These are phyloP conservation scores for Lodderomyces beijingensis DNA, from an alignment of 1,139 yeast species.

Conservation along the genomic window DNA sequence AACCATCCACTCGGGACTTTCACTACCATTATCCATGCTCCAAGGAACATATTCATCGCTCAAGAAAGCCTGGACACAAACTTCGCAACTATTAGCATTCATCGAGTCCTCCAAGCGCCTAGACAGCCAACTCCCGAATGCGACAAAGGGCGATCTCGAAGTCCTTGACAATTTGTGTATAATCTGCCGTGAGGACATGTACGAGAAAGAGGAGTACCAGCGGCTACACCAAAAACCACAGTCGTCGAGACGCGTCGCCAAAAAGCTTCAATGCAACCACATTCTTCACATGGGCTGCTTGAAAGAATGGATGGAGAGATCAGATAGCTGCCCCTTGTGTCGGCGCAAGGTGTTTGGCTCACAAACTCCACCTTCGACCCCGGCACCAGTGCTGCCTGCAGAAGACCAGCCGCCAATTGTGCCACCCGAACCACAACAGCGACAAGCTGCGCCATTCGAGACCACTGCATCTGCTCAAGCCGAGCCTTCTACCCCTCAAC, in stretches of 20 bases:
- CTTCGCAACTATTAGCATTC: conserved; percentile 50
- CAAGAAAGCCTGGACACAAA: conserved; percentile 44
- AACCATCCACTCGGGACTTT: conserved; percentile 47
- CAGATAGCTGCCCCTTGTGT: conserved; percentile 90
- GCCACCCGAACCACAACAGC: background rate
- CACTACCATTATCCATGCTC: conserved; percentile 63
- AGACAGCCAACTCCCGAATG: conserved; percentile 59
- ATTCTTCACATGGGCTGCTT: conserved; percentile 87
- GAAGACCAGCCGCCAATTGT: conserved; percentile 2
- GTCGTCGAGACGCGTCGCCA: conserved; percentile 54
- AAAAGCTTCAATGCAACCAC: conserved; percentile 79
- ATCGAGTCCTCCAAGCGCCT: conserved; percentile 62
- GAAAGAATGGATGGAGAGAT: conserved; percentile 89
- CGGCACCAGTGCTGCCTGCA: background rate
- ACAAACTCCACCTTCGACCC: conserved; percentile 7
- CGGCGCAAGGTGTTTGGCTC: conserved; percentile 58
- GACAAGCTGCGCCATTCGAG: background rate
- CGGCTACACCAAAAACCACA: conserved; percentile 19
- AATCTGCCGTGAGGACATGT: conserved; percentile 84
- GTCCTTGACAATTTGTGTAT: conserved; percentile 66
- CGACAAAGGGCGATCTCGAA: conserved; percentile 56
- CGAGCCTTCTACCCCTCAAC: too few relatives aligned
- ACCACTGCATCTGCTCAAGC: too few relatives aligned
- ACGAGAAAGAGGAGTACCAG: conserved; percentile 29
- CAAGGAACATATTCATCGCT: conserved; percentile 62